Evolutionary conservation across 2,329 filamentous ascomycete species (phyloP), one percentile per base, ranked within the genome.

Genomic region (Xylaria sp.): DNA sequence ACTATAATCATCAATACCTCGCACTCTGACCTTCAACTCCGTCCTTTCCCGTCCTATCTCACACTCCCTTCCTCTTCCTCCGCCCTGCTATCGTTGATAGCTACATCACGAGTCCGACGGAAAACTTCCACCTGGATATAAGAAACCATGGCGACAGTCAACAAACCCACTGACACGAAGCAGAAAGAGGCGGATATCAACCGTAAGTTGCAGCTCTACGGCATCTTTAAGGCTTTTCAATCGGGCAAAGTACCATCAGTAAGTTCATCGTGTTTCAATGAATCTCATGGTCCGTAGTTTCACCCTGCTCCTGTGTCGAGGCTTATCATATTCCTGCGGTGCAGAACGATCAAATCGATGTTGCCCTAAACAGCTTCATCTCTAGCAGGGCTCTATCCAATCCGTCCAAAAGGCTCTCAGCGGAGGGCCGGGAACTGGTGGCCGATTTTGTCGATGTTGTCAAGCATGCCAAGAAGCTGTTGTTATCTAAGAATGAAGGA

Each of bases 401-500:
- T 27, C 94, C 94, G 5, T 91, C 92, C 0, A 82, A 86, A 67
- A 90, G 91, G 77, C 89, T 99, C 5, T 98, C 95, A 0, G 71
- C 85, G 1, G 96, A 99, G 73, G 96, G 96, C 65, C 90, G 90
- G 77, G 80, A 82, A n/a, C 87, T 99, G 2, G 88, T 97, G 3
- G 82, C 83, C 47, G 95, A 98, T 73, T 81, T 96, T 63, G 89
- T 88, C 67, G 85, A 92, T 61, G 93, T 97, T 58, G 89, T 99
- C 51, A 88, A 91, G 74, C 88, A 96, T 78, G 91, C 95, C 65
- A 76, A 97, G 84, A 81, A 89, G 64, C 86, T 99, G 13, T 82
- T 98, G 9, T 84, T 99, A 29, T 92, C 91, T 81, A 99, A 98
- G 87, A 99, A 99, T 77, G 88, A 97, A 66, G 96, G 94, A 77